Evolutionary conservation across 78 protist species (phyloP), one percentile per base, ranked within the genome.

Genomic region (Dictyostelium purpureum): DNA sequence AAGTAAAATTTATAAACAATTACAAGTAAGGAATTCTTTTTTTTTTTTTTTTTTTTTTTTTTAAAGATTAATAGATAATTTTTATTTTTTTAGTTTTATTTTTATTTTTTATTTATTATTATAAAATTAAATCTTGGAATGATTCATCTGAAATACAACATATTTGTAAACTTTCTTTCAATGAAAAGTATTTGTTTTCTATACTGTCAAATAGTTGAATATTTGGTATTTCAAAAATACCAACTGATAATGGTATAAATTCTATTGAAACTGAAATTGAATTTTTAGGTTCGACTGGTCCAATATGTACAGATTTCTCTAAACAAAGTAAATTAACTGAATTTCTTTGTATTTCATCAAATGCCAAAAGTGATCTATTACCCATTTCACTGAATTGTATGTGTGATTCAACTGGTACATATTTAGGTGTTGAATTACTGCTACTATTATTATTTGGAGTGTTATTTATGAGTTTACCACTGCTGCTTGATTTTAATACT

Each of bases 331-430:
- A 3, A 26, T 85, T 45, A 12, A 74, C 74, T 19, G 92, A 59
- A 26, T 59, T 85, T 59, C 75, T 73, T 47, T 85, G 92, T 40
- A 47, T 33, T 4, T 70, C 82, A n/a, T 85, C 92, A 45, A 43
- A 85, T 6, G 92, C 52, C 38, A 77, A 52, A n/a, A 85, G n/a
- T 70, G 92, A 43, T 54, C 59, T 85, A 11, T 31, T 31, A 11
- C 77, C 42, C 61, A 85, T 75, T 45, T 85, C 92, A 61, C 67
- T 73, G 45, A 85, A 85, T 47, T 85, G 92, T 19, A 85, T 85
- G 61, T 73, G 74, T 56, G 92, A 61, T 52, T 61, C 92, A 19
- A 45, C 69, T 42, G 92, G 92, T 11, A 85, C 45, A 57, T 85
- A 85, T 31, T 63, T 75, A 5, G 66, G 31, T 6, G 31, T 69